Evolutionary conservation across 1,284 basidiomycete genomes (phyloP).

Genomic region (Rhizopogon parksii): DNA sequence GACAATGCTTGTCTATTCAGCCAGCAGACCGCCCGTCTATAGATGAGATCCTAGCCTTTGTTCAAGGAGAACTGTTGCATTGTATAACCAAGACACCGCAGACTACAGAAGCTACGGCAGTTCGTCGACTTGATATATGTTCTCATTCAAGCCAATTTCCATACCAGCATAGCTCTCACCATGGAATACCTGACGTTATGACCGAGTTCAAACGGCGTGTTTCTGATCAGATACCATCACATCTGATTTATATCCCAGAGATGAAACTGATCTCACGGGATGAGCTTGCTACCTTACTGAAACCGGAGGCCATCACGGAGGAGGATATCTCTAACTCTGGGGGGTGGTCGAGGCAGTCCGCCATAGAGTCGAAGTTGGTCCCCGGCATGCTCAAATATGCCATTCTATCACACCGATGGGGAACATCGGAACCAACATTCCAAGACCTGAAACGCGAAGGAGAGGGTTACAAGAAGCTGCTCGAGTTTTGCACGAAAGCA

Average conservation of each 20-base stretch:
- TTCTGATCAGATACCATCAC: not conserved
- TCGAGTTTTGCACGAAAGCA: too few species aligned
- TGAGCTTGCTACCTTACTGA: not conserved
- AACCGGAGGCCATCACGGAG: not conserved
- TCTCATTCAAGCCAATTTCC: too few species aligned
- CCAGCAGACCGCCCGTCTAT: not conserved
- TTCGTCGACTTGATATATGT: not conserved
- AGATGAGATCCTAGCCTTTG: not conserved
- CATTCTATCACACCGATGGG: constrained; percentile 5
- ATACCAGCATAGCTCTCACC: not conserved
- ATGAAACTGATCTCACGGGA: not conserved
- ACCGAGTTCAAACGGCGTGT: constrained; percentile 1
- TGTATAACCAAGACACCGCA: not conserved
- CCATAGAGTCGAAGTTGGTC: not conserved
- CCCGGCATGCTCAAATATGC: not conserved
- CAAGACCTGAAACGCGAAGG: not conserved
- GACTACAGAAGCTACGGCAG: too few species aligned
- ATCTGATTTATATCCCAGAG: not conserved
- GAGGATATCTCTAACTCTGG: not conserved
- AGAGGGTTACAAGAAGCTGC: too few species aligned
- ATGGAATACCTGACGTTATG: not conserved
- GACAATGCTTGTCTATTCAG: not conserved
- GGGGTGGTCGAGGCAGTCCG: not conserved
- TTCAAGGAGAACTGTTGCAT: not conserved
- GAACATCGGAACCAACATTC: not conserved